phyloP scores from a whole-genome alignment of 345 rosid species.

The Citrus hindsii region DNA sequence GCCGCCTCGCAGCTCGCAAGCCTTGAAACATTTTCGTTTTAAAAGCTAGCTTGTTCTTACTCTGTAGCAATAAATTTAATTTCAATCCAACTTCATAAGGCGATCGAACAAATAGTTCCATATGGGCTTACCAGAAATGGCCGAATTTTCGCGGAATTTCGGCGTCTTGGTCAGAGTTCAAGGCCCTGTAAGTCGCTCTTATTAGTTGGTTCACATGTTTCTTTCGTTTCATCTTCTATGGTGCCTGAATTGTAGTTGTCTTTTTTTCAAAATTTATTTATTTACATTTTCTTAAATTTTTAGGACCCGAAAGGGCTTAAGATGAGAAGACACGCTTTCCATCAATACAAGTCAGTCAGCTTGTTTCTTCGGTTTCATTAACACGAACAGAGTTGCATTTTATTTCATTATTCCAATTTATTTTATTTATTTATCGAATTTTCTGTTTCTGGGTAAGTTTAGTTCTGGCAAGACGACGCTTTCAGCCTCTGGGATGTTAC shows the following conservation, averaged over 20 bases:
- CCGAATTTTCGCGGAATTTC: constrained; percentile 47
- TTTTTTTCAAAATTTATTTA: background rate
- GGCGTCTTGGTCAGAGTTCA: constrained; percentile 75
- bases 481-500: constrained; percentile 83
- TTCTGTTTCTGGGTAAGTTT: constrained; percentile 12
- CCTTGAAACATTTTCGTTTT: background rate
- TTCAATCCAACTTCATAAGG: background rate
- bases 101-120: background rate
- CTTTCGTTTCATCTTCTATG: background rate
- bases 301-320: constrained; percentile 92
- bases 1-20: background rate
- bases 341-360: constrained; percentile 62
- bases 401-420: background rate
- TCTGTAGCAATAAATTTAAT: background rate
- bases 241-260: background rate
- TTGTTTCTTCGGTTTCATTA: background rate
- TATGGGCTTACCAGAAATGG: constrained; percentile 61
- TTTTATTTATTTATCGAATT: background rate
- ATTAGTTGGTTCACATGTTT: background rate
- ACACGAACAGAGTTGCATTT: background rate
- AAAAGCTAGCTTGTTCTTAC: background rate
- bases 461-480: constrained; percentile 83
- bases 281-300: background rate
- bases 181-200: constrained; percentile 67
- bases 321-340: constrained; percentile 94